Evolutionary conservation across 495 filamentous ascomycete genomes (phyloP), one percentile per base, ranked within the genome.

Genomic region (Lasiosphaeria hispida): DNA sequence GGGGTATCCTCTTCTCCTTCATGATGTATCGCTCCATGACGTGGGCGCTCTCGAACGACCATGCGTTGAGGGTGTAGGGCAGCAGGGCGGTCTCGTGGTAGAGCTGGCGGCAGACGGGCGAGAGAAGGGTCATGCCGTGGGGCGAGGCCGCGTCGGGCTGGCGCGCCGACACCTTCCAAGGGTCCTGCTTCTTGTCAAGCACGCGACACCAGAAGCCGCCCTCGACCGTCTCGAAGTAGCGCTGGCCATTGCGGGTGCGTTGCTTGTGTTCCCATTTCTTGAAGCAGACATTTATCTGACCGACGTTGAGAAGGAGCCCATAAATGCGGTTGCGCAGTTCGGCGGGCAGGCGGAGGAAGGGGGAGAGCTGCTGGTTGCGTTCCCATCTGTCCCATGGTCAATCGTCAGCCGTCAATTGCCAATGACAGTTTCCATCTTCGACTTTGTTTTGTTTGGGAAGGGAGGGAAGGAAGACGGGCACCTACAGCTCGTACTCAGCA

Each of bases 311-410:
- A 36, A 69, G 55, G 33, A 71, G 63, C 13, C 63, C 59, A 63
- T 73, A 75, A 53, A 77, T 75, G 19, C 63, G 68, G 54, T 69
- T 75, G 53, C 73, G 71, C 41, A 77, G 63, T 44, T 77, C 74
- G 33, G 65, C 53, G 0, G 74, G 74, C 1, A 77, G 68, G 10
- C 62, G 63, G 17, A 75, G 68, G 36, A 77, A 61, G 3, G 67
- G 72, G 7, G 73, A 77, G 44, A 17, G 10, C 19, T 48, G 49
- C 33, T 55, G 62, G 54, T 67, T 67, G 40, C 41, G 59, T 4
- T 62, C 43, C 55, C 59, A 68, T 37, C 63, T 66, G 42, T 2
- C 5, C 23, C 23, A 30, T 30, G 2, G 23, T 30, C 23, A 30
- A 30, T 2, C 2, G 23, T 30, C 23, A 30, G 23, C 23, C 23